Percentiles rank a stretch among this genome's conserved stretches.
Evolutionary conservation across 345 rosid genomes (phyloP).

Genomic region (Microthlaspi erraticum): DNA sequence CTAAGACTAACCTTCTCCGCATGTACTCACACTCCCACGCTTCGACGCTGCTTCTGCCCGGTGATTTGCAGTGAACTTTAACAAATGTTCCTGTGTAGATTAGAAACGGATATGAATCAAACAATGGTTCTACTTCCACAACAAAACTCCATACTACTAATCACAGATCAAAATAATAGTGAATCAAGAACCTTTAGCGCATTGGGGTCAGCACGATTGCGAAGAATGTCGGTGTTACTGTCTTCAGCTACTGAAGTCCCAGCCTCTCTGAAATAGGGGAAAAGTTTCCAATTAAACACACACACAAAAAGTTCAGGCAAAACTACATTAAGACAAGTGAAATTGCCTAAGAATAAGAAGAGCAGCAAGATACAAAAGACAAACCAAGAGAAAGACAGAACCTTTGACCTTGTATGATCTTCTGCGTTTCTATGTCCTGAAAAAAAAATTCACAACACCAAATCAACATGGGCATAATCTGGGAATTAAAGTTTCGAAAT

Average conservation of each 20-base stretch:
- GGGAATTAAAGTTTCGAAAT: not conserved
- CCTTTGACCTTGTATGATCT: constrained; percentile 71
- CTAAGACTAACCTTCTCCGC: constrained; percentile 58
- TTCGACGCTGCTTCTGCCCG: constrained; percentile 82
- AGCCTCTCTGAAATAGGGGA: constrained; percentile 52
- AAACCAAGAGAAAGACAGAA: constrained; percentile 44
- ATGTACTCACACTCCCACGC: constrained; percentile 62
- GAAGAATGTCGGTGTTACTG: constrained; percentile 58
- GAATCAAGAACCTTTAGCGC: constrained; percentile 67
- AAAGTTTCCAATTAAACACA: not conserved
- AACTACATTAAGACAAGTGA: not conserved
- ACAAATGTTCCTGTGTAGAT: constrained; percentile 68
- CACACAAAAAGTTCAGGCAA: not conserved
- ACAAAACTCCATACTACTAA: not conserved
- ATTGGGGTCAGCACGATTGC: constrained; percentile 62
- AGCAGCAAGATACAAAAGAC: constrained; percentile 14
- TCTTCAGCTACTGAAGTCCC: constrained; percentile 47
- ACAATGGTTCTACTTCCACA: not conserved
- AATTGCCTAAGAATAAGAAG: not conserved
- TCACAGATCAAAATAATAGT: not conserved
- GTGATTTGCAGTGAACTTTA: constrained; percentile 79
- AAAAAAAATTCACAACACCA: not conserved
- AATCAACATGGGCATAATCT: not conserved
- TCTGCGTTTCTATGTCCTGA: constrained; percentile 70
- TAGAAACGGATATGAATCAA: not conserved